Conservation (phyloP, 345 rosid genomes). For the Durio zibethinus region DNA sequence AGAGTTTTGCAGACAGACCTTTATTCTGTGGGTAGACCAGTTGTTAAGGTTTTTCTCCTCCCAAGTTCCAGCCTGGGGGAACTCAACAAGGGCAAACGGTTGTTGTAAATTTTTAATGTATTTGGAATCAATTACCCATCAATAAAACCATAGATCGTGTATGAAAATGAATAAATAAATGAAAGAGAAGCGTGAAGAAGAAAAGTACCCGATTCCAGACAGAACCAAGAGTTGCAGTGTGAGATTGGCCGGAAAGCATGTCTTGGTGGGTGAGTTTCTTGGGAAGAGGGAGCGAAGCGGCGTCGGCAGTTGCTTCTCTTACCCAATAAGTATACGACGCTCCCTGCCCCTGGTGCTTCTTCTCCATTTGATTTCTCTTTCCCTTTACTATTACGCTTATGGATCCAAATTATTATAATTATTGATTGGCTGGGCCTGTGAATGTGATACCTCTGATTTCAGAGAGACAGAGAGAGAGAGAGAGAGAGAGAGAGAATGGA, state of each 20-base stretch:
- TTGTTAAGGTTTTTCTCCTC: slow-evolving; percentile 86
- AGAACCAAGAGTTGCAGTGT: slow-evolving; percentile 60
- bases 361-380: slow-evolving; percentile 27
- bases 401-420: neutral
- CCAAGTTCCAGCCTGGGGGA: slow-evolving; percentile 88
- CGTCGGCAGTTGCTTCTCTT: slow-evolving; percentile 61
- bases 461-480: no score
- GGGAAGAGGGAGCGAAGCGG: slow-evolving; percentile 78
- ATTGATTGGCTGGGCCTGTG: neutral
- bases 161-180: neutral
- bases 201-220: slow-evolving; percentile 67
- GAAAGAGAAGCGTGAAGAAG: neutral
- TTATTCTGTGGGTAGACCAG: slow-evolving; percentile 78
- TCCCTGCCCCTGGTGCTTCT: slow-evolving; percentile 35
- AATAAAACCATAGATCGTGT: neutral
- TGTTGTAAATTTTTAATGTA: neutral
- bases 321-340: slow-evolving; percentile 87
- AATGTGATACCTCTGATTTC: neutral
- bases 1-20: slow-evolving; percentile 38
- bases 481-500: no score
- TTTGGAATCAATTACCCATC: neutral
- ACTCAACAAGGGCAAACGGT: neutral
- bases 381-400: neutral
- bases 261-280: slow-evolving; percentile 52
- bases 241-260: slow-evolving; percentile 24